These are phyloP conservation scores for Yamadazyma sp. DNA, from an alignment of 1,139 yeast genomes.

Conservation along the genomic window DNA sequence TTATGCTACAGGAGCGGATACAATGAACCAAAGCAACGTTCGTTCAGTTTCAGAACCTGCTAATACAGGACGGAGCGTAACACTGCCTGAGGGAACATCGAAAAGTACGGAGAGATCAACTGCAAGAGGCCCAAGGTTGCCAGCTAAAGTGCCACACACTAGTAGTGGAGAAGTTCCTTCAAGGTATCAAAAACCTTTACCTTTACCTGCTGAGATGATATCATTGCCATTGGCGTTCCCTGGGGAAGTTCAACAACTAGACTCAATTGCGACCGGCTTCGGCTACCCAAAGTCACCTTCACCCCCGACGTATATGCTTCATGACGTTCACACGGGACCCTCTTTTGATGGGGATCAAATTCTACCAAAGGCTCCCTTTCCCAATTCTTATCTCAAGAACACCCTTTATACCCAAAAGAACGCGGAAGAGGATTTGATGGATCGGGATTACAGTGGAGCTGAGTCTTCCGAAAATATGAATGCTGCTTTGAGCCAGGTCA, in stretches of 20 bases:
- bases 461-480: no score
- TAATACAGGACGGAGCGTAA: no score
- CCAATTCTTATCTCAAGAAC: no score
- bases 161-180: conserved; percentile 20
- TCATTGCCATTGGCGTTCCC: neutral
- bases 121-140: conserved; percentile 13
- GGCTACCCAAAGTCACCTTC: conserved; percentile 3
- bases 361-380: no score
- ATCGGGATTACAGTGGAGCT: conserved; percentile 20
- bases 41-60: no score
- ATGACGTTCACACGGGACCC: neutral
- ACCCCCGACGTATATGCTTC: conserved; percentile 4
- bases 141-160: conserved; percentile 8
- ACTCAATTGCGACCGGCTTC: neutral
- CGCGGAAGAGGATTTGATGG: conserved; percentile 18
- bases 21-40: no score
- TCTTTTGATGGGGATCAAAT: no score
- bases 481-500: conserved; percentile 17
- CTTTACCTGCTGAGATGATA: conserved; percentile 24
- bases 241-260: neutral
- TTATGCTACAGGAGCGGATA: no score
- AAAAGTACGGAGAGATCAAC: neutral
- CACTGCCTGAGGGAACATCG: neutral
- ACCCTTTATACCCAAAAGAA: no score
- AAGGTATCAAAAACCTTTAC: conserved; percentile 35